Conservation (phyloP, 2,329 filamentous ascomycete genomes). For the Zarea fungicola region DNA sequence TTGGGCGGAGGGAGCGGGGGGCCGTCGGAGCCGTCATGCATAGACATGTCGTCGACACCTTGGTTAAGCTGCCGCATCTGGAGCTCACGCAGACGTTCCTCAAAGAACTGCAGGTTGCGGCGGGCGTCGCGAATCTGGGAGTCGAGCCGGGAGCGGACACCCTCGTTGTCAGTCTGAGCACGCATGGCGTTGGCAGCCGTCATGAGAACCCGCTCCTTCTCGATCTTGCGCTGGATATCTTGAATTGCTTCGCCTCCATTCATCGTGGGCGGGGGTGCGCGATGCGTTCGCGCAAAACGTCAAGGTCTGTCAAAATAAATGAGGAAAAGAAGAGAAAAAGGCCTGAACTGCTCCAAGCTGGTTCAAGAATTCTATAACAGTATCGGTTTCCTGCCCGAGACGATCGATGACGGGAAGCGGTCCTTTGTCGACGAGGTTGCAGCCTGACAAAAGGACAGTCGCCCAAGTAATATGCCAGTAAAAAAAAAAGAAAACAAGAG, state of each 20-base stretch:
- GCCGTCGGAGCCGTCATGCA: conserved; percentile 39
- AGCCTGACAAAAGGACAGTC: background rate
- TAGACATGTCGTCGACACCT: conserved; percentile 60
- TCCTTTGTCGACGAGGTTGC: background rate
- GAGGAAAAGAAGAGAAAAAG: background rate
- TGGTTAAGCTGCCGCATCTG: conserved; percentile 72
- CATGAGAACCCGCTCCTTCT: conserved; percentile 93
- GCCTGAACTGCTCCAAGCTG: no score
- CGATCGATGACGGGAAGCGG: background rate
- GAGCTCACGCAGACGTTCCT: conserved; percentile 84
- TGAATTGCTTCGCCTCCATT: conserved; percentile 61
- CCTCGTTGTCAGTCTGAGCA: conserved; percentile 89
- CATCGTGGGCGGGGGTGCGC: conserved; percentile 44
- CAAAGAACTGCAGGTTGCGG: conserved; percentile 91
- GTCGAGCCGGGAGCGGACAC: conserved; percentile 84
- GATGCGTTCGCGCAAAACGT: conserved; percentile 35
- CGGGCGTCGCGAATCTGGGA: conserved; percentile 90
- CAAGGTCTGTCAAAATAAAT: background rate
- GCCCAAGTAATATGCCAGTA: background rate
- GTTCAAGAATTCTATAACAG: no score
- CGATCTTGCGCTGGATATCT: conserved; percentile 93
- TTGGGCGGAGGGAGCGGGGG: conserved; percentile 69
- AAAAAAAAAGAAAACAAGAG: conserved; percentile 11
- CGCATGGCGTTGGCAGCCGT: conserved; percentile 92
- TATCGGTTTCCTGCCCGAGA: no score